Evolutionary conservation across 2,329 filamentous ascomycete genomes (phyloP), one percentile per base, ranked within the genome.

Genomic region (Leptosphaerulina australis): DNA sequence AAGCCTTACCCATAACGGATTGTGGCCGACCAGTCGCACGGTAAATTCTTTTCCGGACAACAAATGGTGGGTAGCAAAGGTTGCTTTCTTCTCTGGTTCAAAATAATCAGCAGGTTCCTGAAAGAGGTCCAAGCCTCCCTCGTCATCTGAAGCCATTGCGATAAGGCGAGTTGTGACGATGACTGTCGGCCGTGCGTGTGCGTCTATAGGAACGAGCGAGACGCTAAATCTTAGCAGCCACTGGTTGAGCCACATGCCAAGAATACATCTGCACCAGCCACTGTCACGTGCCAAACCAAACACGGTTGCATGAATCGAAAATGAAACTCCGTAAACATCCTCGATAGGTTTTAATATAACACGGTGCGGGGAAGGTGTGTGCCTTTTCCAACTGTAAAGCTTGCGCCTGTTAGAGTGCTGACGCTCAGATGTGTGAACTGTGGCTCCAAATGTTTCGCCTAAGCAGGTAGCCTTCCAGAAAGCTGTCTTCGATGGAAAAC

Each of bases 11-110:
- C 95, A 96, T 11, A 95, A 83, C 18, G 91, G 90, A 77, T 89
- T 93, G 73, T 90, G 86, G 53, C 92, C 92, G 34, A 96, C 90
- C 10, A 97, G 83, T 63, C 89, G 84, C 57, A 96, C 82, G 40
- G 78, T 83, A 58, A 95, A 76, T 21, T 78, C 77, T 57, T 84
- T 72, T 53, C 88, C 89, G 26, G 82, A 84, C 48, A 83, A 76
- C 69, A 93, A 82, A 17, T 80, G 83, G 77, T 95, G 88, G 33
- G 84, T 81, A 56, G 88, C 85, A 55, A 83, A 85, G 2, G 88
- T 93, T 6, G 90, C 85, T 37, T 87, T 83, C 37, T 89, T 88
- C 36, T 91, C 86, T 0, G 90, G 85, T 36, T 88, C 83, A 69
- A 90, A 94, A 77, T 83, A 97, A 67, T 84, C 90, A 45, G 85